Evolutionary conservation across 139 green algal genomes (phyloP), one percentile per base, ranked within the genome.

Genomic region (Spirogloea muscicola): DNA sequence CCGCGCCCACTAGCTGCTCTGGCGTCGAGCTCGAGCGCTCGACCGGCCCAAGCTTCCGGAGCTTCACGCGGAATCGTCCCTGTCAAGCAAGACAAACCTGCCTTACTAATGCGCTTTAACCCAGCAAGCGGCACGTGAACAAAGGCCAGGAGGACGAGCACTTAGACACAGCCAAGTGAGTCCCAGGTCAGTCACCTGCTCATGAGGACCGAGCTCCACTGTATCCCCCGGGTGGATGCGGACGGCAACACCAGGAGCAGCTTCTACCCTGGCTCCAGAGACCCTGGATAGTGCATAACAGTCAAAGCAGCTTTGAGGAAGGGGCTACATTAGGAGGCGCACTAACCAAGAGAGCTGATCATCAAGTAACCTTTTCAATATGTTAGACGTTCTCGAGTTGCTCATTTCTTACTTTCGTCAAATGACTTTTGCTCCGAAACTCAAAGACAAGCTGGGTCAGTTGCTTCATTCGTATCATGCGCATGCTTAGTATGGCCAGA

Each of bases 191-290:
- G 55, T 62, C 18, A 71, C 68, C 34, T 77, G 21, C 38, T 75
- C 21, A 25, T 55, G 37, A 3, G 68, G 43, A 25, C 68, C 68
- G 21, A 77, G 72, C 52, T 77, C 18, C 3, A 77, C 25, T 3
- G 55, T 42, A 25, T 77, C 68, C 4, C 68, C 68, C 13, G 68
- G 68, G 29, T 77, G 68, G 33, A 77, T 36, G 3, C 68, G 44
- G 4, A n/a, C 33, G 21, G 21, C 31, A 4, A 16, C 21, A 6
- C 34, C 51, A 5, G 55, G 58, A n/a, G 58, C 27, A 9, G 43
- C 29, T n/a, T 71, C 49, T 9, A 9, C 36, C 25, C 59, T 43
- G 2, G 37, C 38, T 37, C 65, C 65, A 25, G 65, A 43, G 21
- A 74, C 38, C 36, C 65, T 74, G 65, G 5, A 62, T 37, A 3